These are phyloP conservation scores for Alternaria angustiovoidea DNA, from an alignment of 2,329 filamentous ascomycete species.

Conservation along the genomic window DNA sequence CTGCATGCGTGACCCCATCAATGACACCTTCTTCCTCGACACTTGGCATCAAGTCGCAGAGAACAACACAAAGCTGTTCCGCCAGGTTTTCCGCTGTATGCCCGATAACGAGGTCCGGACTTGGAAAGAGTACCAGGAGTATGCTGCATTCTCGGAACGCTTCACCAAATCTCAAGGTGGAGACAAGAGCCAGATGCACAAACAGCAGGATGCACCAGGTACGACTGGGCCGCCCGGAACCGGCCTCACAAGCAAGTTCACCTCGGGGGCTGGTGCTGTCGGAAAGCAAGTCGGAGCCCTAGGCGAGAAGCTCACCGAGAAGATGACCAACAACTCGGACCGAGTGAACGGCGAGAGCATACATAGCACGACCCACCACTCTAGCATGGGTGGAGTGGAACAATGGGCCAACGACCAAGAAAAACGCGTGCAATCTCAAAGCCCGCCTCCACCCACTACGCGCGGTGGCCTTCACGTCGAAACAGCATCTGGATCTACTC, in stretches of 20 bases:
- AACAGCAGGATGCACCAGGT: constrained; percentile 57
- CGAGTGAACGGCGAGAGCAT: constrained; percentile 19
- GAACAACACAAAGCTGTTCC: constrained; percentile 95
- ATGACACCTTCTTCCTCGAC: constrained; percentile 82
- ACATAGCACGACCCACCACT: constrained; percentile 14
- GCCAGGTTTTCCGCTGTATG: constrained; percentile 94
- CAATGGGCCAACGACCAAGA: constrained; percentile 53
- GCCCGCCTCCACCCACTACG: constrained; percentile 6
- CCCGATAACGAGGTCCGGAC: constrained; percentile 92
- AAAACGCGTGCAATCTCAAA: constrained; percentile 30
- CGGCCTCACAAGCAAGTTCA: constrained; percentile 40
- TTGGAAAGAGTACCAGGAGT: constrained; percentile 93
- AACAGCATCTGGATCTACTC: constrained; percentile 25
- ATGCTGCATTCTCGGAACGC: constrained; percentile 75
- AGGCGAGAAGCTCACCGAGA: constrained; percentile 44
- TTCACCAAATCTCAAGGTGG: constrained; percentile 73
- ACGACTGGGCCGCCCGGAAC: constrained; percentile 60
- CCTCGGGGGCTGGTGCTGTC: constrained; percentile 28
- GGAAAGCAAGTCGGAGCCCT: constrained; percentile 35
- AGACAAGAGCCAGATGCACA: constrained; percentile 62
- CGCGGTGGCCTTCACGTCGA: constrained; percentile 28
- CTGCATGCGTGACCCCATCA: constrained; percentile 92
- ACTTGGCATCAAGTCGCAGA: constrained; percentile 87
- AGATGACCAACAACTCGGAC: constrained; percentile 33
- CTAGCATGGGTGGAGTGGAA: constrained; percentile 44